phyloP scores from a whole-genome alignment of 768 basidiomycete species.

The Calocybe cyanea region DNA sequence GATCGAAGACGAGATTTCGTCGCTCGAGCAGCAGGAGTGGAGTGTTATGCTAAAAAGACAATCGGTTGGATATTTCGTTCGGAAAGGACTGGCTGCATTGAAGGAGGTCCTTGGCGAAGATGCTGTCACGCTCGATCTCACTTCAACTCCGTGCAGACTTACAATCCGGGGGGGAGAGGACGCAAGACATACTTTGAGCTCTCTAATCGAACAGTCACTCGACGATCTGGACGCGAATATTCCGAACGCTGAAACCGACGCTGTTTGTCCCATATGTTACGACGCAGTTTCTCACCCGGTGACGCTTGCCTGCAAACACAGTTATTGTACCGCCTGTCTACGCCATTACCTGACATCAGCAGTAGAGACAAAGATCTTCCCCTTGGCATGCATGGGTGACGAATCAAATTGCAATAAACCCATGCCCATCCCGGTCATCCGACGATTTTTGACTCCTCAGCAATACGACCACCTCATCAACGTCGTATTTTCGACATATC shows the following conservation, averaged over 20 bases:
- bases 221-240: conserved; percentile 12
- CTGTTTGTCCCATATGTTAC: conserved; percentile 53
- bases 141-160: conserved; percentile 33
- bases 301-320: conserved; percentile 44
- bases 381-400: conserved; percentile 61
- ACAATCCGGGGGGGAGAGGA: conserved; percentile 56
- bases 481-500: conserved; percentile 49
- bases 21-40: conserved; percentile 41
- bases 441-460: conserved; percentile 42
- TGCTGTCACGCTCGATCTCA: conserved; percentile 42
- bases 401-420: conserved; percentile 48
- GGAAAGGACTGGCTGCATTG: conserved; percentile 44
- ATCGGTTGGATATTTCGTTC: conserved; percentile 47
- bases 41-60: conserved; percentile 32
- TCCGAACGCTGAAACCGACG: conserved; percentile 5
- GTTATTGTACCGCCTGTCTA: conserved; percentile 47
- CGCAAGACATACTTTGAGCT: conserved; percentile 41
- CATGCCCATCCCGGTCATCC: conserved; percentile 53
- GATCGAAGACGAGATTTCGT: conserved; percentile 45
- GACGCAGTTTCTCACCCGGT: conserved; percentile 38
- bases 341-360: conserved; percentile 44
- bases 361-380: conserved; percentile 43
- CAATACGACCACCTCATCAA: conserved; percentile 54
- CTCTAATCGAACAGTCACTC: conserved; percentile 40
- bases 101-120: conserved; percentile 53